Base-by-base conservation (phyloP, 768 basidiomycete species). In the Clavaria fumosa region DNA sequence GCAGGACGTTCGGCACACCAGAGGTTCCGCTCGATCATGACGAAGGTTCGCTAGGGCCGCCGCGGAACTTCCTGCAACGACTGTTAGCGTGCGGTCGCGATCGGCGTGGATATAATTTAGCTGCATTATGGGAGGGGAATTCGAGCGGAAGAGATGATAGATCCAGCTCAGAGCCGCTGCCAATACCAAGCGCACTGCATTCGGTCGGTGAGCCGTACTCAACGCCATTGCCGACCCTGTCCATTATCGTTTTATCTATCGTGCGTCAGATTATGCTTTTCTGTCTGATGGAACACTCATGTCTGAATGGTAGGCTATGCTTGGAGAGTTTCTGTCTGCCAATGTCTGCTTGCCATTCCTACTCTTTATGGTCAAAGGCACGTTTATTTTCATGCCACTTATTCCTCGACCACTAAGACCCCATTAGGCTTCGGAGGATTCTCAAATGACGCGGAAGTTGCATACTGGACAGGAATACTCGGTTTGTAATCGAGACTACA, bases 291-390 rank as follows among this genome's bases (percentile, higher is more conserved):
- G n/a, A n/a, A n/a, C n/a, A n/a, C n/a, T n/a, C n/a, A n/a, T n/a
- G n/a, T n/a, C n/a, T n/a, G n/a, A n/a, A n/a, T 31, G 17, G 27
- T 41, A 90, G 88, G 82, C 82, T 4, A 82, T 95, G 79, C 70
- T 96, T 9, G 89, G 89, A 33, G 93, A 97, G 59, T 90, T 97
- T 53, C 59, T 96, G 30, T 84, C 78, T 3, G 91, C 95, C 15
- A 93, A 93, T 54, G 84, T 88, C 32, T 85, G 80, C 18, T 85
- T 78, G 22, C 91, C 90, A 5, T 95, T 93, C 54, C 57, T 96
- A 38, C 61, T 96, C 31, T 90, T 89, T 63, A 96, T 96, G 90
- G 86, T 95, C 38, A 82, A 81, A 70, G 77, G 85, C 67, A n/a
- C n/a, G n/a, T n/a, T n/a, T n/a, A n/a, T n/a, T n/a, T n/a, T n/a